Percentiles rank a stretch among this genome's conserved stretches.
phyloP scores from a whole-genome alignment of 2,329 filamentous ascomycete genomes.

The Fusarium protoensiforme region DNA sequence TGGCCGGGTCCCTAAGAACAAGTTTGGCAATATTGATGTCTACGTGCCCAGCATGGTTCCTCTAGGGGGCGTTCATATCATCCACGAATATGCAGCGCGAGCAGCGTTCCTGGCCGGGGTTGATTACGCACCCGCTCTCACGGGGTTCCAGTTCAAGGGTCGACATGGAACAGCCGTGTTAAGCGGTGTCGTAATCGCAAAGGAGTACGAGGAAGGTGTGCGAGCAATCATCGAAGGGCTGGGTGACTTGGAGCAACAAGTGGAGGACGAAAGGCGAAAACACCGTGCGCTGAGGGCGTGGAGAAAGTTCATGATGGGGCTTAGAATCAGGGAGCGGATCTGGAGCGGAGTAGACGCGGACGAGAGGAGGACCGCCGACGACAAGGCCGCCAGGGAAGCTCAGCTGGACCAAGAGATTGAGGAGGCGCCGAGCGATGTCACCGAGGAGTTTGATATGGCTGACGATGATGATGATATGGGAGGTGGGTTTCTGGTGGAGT shows the following conservation, averaged over 20 bases:
- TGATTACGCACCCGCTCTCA: constrained; percentile 90
- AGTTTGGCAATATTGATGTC: constrained; percentile 92
- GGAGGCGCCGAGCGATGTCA: constrained; percentile 53
- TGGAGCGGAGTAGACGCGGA: constrained; percentile 66
- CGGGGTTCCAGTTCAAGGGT: constrained; percentile 88
- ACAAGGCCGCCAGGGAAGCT: constrained; percentile 50
- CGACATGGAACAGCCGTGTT: constrained; percentile 87
- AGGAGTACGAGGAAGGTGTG: constrained; percentile 78
- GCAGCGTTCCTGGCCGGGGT: constrained; percentile 82
- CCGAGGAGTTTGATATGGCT: constrained; percentile 56
- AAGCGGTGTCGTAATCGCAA: constrained; percentile 80
- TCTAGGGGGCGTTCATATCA: constrained; percentile 79
- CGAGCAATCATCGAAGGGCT: constrained; percentile 75
- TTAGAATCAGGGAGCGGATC: constrained; percentile 81
- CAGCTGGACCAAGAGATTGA: constrained; percentile 50
- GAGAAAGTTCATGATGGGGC: constrained; percentile 76
- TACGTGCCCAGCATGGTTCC: constrained; percentile 95
- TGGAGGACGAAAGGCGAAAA: constrained; percentile 77
- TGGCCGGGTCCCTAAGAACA: constrained; percentile 86
- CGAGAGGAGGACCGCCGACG: constrained; percentile 55
- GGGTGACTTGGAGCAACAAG: constrained; percentile 71
- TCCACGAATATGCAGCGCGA: constrained; percentile 67
- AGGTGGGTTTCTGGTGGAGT: constrained; percentile 58
- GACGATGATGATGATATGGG: constrained; percentile 58
- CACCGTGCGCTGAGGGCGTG: constrained; percentile 76